Evolutionary conservation across 805 yeast genomes (phyloP), one percentile per base, ranked within the genome.

Genomic region (Dipodascus albidus): DNA sequence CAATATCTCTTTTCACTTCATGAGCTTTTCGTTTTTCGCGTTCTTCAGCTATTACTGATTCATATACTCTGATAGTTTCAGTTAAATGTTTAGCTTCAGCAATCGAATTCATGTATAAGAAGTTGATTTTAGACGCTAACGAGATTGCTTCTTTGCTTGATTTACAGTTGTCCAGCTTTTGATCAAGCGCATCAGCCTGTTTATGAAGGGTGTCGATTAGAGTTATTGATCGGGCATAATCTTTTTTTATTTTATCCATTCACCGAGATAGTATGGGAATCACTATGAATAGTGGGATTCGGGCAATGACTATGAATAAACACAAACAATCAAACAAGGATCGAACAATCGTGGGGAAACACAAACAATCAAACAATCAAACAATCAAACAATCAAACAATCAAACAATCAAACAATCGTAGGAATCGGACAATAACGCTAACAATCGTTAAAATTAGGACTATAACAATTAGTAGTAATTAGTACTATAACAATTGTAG

Each of bases 181-280:
- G 50, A 22, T 41, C 21, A 11, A 47, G 50, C 4, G 23, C 50
- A 47, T 15, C 48, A 23, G 51, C 38, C 41, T 47, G 47, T 20
- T 31, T 3, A 47, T 59, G 60, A 47, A 59, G 50, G 38, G 33
- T 23, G 11, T 55, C 54, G 9, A 59, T 52, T 21, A 58, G 55
- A 21, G 41, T 23, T 38, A 59, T 44, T 3, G 59, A 52, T 22
- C 57, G 54, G n/a, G 48, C 47, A 49, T 54, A 44, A 33, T 58
- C 59, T 14, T 24, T 23, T n/a, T 42, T 47, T 20, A 55, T 50
- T n/a, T 53, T 58, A 35, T 51, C 59, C 54, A 58, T 49, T 6
- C n/a, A n/a, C n/a, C n/a, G n/a, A n/a, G n/a, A n/a, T n/a, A n/a
- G n/a, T n/a, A n/a, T n/a, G n/a, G n/a, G n/a, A n/a, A n/a, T n/a